Evolutionary conservation across 106 monocot species (phyloP), one percentile per base, ranked within the genome.

Genomic region (Posidonia australis): DNA sequence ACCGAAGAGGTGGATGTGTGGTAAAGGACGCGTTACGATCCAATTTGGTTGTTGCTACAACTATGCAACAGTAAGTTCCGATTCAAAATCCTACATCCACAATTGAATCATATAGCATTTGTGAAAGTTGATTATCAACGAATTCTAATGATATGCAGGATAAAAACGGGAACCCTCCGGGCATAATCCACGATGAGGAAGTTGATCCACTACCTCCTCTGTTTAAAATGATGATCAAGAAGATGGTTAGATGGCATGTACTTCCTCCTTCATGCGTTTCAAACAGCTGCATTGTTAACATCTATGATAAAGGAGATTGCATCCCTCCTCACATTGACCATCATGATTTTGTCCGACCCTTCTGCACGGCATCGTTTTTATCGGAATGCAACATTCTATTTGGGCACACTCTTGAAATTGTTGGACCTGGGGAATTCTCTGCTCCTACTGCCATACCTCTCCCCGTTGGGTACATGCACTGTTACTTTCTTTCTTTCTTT

Each of bases 41-140:
- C 96, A 98, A 32, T 98, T 98, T 54, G 96, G 96, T 43, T 98
- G 96, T 63, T 87, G 87, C 68, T 90, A 90, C 56, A 98, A 90
- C 59, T 84, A 86, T 72, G 84, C 96, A 26, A 24, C n/a, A 78
- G 96, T 98, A 81, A 65, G 45, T 14, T 29, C 27, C 13, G 26
- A 0, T 31, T 4, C 27, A 16, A 16, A 25, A 13, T 58, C 27
- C 25, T 14, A 17, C 54, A 58, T 13, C 24, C 51, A 51, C 10
- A 14, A 11, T 16, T 16, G 17, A n/a, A n/a, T n/a, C n/a, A n/a
- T n/a, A n/a, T n/a, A n/a, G n/a, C n/a, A n/a, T n/a, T n/a, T n/a
- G n/a, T n/a, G n/a, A n/a, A n/a, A n/a, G n/a, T n/a, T n/a, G n/a
- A n/a, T n/a, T n/a, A n/a, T n/a, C n/a, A n/a, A n/a, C n/a, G n/a